A percentile compares a stretch with the other conserved stretches of the same genome.
Conservation (phyloP, 805 yeast species). For the Cyberlindnera euphorbiiphila region DNA sequence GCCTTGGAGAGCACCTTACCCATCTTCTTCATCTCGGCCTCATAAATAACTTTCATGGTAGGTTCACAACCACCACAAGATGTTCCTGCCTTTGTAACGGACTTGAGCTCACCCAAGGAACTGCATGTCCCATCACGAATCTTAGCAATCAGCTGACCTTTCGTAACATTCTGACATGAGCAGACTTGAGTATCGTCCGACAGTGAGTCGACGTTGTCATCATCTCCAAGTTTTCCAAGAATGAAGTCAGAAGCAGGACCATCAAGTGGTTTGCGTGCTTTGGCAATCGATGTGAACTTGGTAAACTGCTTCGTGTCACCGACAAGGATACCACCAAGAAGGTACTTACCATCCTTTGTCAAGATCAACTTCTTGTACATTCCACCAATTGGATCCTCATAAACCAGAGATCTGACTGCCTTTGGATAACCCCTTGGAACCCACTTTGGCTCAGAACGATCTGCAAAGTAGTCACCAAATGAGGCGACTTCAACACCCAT, state of each 20-base stretch:
- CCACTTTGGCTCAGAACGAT: slow-evolving; percentile 33
- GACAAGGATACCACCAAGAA: slow-evolving; percentile 36
- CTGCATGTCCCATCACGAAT: slow-evolving; percentile 29
- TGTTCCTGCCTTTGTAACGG: slow-evolving; percentile 36
- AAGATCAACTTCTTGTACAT: slow-evolving; percentile 32
- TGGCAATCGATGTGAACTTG: slow-evolving; percentile 29
- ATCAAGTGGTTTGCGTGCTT: slow-evolving; percentile 30
- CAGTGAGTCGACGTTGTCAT: slow-evolving; percentile 30
- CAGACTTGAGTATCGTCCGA: slow-evolving; percentile 36
- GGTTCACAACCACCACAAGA: slow-evolving; percentile 40
- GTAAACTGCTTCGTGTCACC: slow-evolving; percentile 33
- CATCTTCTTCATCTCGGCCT: slow-evolving; percentile 33
- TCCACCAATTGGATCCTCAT: slow-evolving; percentile 34
- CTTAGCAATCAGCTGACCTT: slow-evolving; percentile 30
- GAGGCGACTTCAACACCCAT: slow-evolving; percentile 39
- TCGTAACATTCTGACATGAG: slow-evolving; percentile 35
- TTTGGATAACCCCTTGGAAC: slow-evolving; percentile 28
- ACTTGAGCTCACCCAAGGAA: slow-evolving; percentile 32
- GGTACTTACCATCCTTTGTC: slow-evolving; percentile 33
- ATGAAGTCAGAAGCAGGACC: slow-evolving; percentile 32
- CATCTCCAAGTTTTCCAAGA: slow-evolving; percentile 26
- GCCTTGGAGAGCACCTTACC: slow-evolving; percentile 32
- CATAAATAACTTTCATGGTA: slow-evolving; percentile 34
- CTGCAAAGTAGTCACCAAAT: slow-evolving; percentile 37
- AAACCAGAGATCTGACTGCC: slow-evolving; percentile 28